phyloP scores from a whole-genome alignment of 805 yeast species.

The Scheffersomyces lignosus region DNA sequence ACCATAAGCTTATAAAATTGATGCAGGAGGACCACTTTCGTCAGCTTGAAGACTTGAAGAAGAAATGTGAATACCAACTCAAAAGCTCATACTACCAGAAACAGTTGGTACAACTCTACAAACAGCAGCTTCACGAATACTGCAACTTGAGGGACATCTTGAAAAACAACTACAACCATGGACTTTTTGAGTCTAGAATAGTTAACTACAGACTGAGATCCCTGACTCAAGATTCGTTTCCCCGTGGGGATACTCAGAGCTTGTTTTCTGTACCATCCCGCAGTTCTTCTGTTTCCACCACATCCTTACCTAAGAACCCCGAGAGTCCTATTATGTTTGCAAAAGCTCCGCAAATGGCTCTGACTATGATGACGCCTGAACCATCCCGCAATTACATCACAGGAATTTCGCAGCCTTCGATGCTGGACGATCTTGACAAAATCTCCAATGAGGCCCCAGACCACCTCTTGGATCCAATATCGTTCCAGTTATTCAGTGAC shows the following conservation, averaged over 20 bases:
- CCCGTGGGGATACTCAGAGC: background rate
- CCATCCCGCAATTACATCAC: background rate
- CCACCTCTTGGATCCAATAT: conserved; percentile 13
- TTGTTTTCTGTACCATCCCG: background rate
- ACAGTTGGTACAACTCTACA: conserved; percentile 18
- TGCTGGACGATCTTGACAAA: conserved; percentile 1
- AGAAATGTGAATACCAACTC: conserved; percentile 9
- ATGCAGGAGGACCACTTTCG: conserved; percentile 19
- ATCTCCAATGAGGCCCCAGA: conserved; percentile 15
- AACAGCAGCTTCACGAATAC: conserved; percentile 17
- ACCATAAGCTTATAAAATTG: conserved; percentile 20
- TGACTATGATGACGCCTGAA: too few relatives aligned
- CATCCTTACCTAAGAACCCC: background rate
- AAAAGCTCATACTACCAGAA: conserved; percentile 12
- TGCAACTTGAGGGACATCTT: conserved; percentile 19
- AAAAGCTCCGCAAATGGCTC: too few relatives aligned
- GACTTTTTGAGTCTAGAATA: conserved; percentile 16
- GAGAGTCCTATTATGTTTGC: too few relatives aligned
- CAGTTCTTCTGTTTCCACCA: background rate
- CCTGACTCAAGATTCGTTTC: background rate
- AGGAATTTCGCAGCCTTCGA: background rate
- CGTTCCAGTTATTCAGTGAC: conserved; percentile 14
- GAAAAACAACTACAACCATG: conserved; percentile 24
- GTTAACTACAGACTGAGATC: conserved; percentile 7
- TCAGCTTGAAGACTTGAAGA: conserved; percentile 14